Percentiles rank a stretch among this genome's conserved stretches.
Evolutionary conservation across 345 rosid species (phyloP).

Genomic region (Pistacia atlantica): DNA sequence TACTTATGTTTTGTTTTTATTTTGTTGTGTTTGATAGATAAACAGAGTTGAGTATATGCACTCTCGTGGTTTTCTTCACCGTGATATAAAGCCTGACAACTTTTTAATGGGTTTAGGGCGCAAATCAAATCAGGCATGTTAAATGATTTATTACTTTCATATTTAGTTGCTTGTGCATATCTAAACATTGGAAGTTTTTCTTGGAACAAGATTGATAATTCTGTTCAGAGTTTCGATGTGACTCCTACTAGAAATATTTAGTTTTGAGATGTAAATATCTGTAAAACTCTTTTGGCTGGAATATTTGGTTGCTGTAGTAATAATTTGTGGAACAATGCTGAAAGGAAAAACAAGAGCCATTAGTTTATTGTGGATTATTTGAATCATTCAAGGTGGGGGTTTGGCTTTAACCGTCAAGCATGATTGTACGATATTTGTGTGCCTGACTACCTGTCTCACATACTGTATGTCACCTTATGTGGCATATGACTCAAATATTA

Average conservation of each 20-base stretch:
- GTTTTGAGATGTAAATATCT: background rate
- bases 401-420: no score
- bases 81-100: constrained; percentile 94
- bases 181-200: background rate
- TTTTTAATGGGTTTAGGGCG: constrained; percentile 93
- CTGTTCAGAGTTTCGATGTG: background rate
- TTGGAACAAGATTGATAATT: background rate
- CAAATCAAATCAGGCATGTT: constrained; percentile 85
- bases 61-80: constrained; percentile 83
- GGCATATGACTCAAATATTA: no score
- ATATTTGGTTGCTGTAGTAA: background rate
- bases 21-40: constrained; percentile 40
- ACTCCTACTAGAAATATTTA: background rate
- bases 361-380: background rate
- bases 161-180: background rate
- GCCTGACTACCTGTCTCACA: no score
- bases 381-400: background rate
- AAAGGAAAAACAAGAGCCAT: background rate
- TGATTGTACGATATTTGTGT: no score
- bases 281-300: background rate
- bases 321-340: background rate
- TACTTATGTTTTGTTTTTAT: constrained; percentile 8
- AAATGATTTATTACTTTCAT: background rate
- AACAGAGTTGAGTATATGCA: constrained; percentile 94
- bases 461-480: no score